phyloP scores from a whole-genome alignment of 257 asterid species.

The Cynanchum wilfordii region DNA sequence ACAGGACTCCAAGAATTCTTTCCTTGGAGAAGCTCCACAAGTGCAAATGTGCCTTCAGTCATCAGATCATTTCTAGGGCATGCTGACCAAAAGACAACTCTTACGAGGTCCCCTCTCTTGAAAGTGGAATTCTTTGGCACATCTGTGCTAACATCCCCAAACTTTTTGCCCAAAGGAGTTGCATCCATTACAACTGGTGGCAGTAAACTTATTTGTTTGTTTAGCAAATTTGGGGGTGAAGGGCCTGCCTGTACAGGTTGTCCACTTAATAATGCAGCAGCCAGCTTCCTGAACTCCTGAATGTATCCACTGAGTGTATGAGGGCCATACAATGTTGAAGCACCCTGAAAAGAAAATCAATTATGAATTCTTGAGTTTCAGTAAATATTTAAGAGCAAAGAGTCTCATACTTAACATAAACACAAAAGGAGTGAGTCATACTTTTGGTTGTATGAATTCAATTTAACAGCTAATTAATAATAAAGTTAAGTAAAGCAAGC shows the following conservation, averaged over 20 bases:
- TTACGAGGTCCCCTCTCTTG: slow-evolving; percentile 56
- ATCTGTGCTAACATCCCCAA: slow-evolving; percentile 64
- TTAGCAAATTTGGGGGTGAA: slow-evolving; percentile 71
- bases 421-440: too few species aligned
- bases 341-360: slow-evolving; percentile 51
- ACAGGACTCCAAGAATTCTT: slow-evolving; percentile 71
- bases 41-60: slow-evolving; percentile 96
- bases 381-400: neutral
- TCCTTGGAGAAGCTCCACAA: slow-evolving; percentile 73
- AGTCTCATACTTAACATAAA: neutral
- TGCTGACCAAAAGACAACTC: slow-evolving; percentile 80
- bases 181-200: slow-evolving; percentile 70
- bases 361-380: neutral
- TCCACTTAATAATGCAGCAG: slow-evolving; percentile 51
- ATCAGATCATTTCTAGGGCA: slow-evolving; percentile 92
- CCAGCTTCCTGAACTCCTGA: slow-evolving; percentile 75
- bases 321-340: slow-evolving; percentile 88
- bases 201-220: slow-evolving; percentile 70
- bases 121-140: slow-evolving; percentile 71
- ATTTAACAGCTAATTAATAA: neutral
- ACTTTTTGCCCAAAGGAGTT: slow-evolving; percentile 55
- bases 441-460: neutral
- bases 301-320: slow-evolving; percentile 86
- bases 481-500: neutral
- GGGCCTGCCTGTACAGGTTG: slow-evolving; percentile 60